phyloP scores from a whole-genome alignment of 164 flowering plant genomes.

The Piper betle region DNA sequence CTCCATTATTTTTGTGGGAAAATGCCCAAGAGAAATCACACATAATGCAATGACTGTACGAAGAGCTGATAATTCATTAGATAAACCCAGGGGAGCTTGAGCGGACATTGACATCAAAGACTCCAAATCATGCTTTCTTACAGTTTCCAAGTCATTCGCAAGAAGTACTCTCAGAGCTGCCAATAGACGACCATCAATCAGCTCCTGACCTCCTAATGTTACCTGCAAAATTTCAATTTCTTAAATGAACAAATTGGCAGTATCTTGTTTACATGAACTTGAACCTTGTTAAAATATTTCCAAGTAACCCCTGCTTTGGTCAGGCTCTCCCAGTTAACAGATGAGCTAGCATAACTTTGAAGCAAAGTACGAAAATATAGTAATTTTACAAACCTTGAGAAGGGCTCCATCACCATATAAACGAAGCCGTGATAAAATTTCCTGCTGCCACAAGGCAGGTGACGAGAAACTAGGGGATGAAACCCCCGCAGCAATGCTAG shows the following conservation, averaged over 20 bases:
- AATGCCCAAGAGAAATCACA: slow-evolving; percentile 56
- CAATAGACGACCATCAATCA: slow-evolving; percentile 74
- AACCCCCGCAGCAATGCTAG: slow-evolving; percentile 84
- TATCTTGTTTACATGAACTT: neutral
- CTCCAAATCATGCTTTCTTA: slow-evolving; percentile 36
- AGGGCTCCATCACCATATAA: slow-evolving; percentile 45
- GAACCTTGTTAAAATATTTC: too few species aligned
- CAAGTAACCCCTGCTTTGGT: too few species aligned
- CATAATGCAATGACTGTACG: slow-evolving; percentile 68
- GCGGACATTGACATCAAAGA: slow-evolving; percentile 50
- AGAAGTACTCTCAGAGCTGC: slow-evolving; percentile 77
- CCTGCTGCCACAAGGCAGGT: slow-evolving; percentile 71
- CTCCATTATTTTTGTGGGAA: slow-evolving; percentile 83
- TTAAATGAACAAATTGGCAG: slow-evolving; percentile 8
- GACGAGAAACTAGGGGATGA: slow-evolving; percentile 62
- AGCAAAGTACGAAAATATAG: slow-evolving; percentile 19
- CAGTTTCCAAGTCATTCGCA: slow-evolving; percentile 34
- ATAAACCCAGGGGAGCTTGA: slow-evolving; percentile 72
- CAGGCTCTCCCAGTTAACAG: slow-evolving; percentile 14
- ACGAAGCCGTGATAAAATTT: slow-evolving; percentile 46
- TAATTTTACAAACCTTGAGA: slow-evolving; percentile 50
- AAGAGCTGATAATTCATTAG: slow-evolving; percentile 49
- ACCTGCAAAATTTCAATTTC: slow-evolving; percentile 29
- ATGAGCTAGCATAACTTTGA: slow-evolving; percentile 27
- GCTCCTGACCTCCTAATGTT: slow-evolving; percentile 60